Evolutionary conservation across 2,329 filamentous ascomycete species (phyloP).

Genomic region (Botryotinia narcissicola): DNA sequence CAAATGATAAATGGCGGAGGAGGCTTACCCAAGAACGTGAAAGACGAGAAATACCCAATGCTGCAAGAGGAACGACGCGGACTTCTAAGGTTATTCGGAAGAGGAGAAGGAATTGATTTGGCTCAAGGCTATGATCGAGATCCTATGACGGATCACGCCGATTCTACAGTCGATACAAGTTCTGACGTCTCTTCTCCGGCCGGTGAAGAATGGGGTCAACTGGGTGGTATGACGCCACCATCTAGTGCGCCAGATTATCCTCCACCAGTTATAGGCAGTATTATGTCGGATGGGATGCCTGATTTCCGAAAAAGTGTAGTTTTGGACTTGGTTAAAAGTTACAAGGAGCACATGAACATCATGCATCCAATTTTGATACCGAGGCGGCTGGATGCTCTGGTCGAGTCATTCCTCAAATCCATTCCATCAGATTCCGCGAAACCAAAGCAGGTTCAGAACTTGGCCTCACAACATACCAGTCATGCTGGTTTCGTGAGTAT

Average conservation of each 20-base stretch:
- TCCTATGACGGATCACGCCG: conserved; percentile 41
- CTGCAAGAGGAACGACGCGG: conserved; percentile 72
- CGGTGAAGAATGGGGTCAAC: conserved; percentile 56
- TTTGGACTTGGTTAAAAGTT: conserved; percentile 54
- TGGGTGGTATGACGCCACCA: conserved; percentile 44
- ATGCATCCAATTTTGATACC: conserved; percentile 64
- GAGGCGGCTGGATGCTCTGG: conserved; percentile 46
- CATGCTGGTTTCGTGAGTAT: conserved; percentile 27
- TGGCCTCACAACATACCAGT: conserved; percentile 25
- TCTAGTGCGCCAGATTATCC: conserved; percentile 17
- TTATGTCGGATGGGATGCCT: conserved; percentile 48
- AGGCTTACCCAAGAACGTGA: conserved; percentile 47
- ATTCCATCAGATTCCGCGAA: conserved; percentile 34
- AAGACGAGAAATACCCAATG: conserved; percentile 70
- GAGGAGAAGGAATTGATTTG: conserved; percentile 69
- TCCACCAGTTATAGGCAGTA: conserved; percentile 27
- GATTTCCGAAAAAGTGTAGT: conserved; percentile 54
- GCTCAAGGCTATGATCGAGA: conserved; percentile 45
- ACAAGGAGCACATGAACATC: conserved; percentile 60
- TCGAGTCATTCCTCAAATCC: conserved; percentile 36
- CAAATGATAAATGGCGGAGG: conserved; percentile 52
- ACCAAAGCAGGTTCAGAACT: conserved; percentile 29
- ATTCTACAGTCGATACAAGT: conserved; percentile 43
- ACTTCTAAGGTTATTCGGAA: conserved; percentile 70
- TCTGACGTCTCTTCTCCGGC: conserved; percentile 55